phyloP scores from a whole-genome alignment of 2,329 filamentous ascomycete species.

The Aspergillus arachidicola region DNA sequence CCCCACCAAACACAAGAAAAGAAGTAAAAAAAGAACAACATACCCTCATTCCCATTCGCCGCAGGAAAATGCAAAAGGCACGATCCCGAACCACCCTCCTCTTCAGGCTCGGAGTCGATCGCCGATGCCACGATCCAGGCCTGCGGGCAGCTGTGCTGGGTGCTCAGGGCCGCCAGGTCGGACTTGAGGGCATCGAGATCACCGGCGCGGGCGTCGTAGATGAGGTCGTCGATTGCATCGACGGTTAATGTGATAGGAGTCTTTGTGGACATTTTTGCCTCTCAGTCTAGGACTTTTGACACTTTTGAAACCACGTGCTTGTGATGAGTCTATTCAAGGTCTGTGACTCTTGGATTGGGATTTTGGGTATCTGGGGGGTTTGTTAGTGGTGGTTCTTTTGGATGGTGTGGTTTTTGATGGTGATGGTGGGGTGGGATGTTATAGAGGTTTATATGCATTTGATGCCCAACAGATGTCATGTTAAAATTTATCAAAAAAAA shows the following conservation, averaged over 20 bases:
- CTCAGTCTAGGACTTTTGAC: not conserved
- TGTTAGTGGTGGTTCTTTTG: not conserved
- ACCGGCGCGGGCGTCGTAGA: slow-evolving; percentile 81
- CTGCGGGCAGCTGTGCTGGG: slow-evolving; percentile 61
- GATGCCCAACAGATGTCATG: not conserved
- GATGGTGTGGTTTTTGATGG: not conserved
- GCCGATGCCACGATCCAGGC: slow-evolving; percentile 70
- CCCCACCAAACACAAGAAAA: too few relatives aligned
- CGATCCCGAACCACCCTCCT: slow-evolving; percentile 57
- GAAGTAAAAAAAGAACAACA: slow-evolving; percentile 16
- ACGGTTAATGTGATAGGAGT: slow-evolving; percentile 57
- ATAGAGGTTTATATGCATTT: not conserved
- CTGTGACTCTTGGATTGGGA: not conserved
- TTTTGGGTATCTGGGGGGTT: not conserved
- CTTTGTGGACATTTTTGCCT: slow-evolving; percentile 19
- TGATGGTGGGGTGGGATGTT: not conserved
- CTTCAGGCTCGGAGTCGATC: slow-evolving; percentile 74
- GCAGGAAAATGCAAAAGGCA: slow-evolving; percentile 81
- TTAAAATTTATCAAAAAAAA: not conserved
- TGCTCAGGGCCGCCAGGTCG: slow-evolving; percentile 61
- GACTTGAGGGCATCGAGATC: slow-evolving; percentile 70
- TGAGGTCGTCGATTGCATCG: slow-evolving; percentile 86
- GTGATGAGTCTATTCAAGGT: not conserved
- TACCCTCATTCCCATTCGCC: slow-evolving; percentile 84
- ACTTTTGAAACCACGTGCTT: not conserved